Conservation (phyloP, 139 green algal genomes). For the Parachlorella kessleri region DNA sequence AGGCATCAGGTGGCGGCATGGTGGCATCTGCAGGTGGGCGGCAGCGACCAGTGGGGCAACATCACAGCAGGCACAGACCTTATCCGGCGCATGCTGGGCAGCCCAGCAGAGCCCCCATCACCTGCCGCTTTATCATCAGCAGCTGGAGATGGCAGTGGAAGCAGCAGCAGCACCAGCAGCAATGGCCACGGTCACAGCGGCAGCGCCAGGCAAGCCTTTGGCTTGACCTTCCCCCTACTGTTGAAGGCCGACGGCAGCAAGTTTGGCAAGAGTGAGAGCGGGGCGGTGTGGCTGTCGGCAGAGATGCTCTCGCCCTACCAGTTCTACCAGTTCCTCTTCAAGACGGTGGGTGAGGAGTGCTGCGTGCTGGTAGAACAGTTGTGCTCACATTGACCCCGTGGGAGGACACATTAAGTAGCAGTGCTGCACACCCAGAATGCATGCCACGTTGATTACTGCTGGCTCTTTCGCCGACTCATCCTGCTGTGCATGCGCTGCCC, state of each 20-base stretch:
- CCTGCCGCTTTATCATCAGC: too few relatives aligned
- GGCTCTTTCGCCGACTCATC: too few relatives aligned
- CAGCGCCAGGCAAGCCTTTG: slow-evolving; percentile 52
- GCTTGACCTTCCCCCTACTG: slow-evolving; percentile 94
- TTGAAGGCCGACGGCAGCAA: slow-evolving; percentile 91
- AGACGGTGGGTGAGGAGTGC: slow-evolving; percentile 37
- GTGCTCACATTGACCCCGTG: too few relatives aligned
- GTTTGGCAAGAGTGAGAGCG: slow-evolving; percentile 95
- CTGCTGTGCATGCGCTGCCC: too few relatives aligned
- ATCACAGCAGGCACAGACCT: slow-evolving; percentile 94
- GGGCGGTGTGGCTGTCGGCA: slow-evolving; percentile 89
- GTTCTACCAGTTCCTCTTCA: slow-evolving; percentile 97
- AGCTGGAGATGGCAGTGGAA: slow-evolving; percentile 5
- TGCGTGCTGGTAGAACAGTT: too few relatives aligned
- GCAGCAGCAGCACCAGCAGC: not conserved
- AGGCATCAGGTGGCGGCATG: too few relatives aligned
- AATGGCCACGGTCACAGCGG: not conserved
- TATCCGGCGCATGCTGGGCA: slow-evolving; percentile 69
- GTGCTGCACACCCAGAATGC: too few relatives aligned
- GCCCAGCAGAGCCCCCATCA: too few relatives aligned
- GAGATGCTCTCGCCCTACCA: slow-evolving; percentile 95
- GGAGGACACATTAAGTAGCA: too few relatives aligned
- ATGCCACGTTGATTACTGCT: too few relatives aligned
- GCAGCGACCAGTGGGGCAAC: slow-evolving; percentile 99
- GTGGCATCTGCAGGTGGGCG: slow-evolving; percentile 90